Conservation (phyloP, 2,329 filamentous ascomycete genomes). For the Aspergillus pseudoterreus region DNA sequence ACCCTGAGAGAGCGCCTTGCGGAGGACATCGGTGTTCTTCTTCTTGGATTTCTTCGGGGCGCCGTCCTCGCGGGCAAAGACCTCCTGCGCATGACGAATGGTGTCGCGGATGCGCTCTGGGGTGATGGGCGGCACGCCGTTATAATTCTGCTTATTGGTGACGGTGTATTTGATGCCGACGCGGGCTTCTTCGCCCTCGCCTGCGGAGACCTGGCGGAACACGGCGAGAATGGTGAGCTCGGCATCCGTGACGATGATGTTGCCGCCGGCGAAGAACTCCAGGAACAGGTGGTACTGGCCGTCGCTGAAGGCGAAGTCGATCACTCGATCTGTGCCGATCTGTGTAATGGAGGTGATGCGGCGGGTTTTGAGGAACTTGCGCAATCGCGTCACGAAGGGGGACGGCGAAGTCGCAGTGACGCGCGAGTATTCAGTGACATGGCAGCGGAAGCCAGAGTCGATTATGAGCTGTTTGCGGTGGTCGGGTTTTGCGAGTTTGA, state of each 20-base stretch:
- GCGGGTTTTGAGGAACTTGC: slow-evolving; percentile 84
- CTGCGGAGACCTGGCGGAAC: slow-evolving; percentile 73
- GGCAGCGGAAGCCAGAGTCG: slow-evolving; percentile 93
- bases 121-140: slow-evolving; percentile 70
- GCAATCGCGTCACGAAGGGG: slow-evolving; percentile 75
- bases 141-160: slow-evolving; percentile 78
- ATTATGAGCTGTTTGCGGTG: slow-evolving; percentile 85
- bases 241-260: slow-evolving; percentile 85
- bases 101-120: slow-evolving; percentile 67
- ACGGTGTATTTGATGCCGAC: slow-evolving; percentile 75
- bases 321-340: slow-evolving; percentile 87
- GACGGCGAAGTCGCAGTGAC: slow-evolving; percentile 82
- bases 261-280: slow-evolving; percentile 95
- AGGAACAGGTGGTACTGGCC: slow-evolving; percentile 82
- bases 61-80: slow-evolving; percentile 32
- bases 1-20: slow-evolving; percentile 74
- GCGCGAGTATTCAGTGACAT: slow-evolving; percentile 85
- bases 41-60: slow-evolving; percentile 65
- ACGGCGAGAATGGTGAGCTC: slow-evolving; percentile 79
- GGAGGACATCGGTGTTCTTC: slow-evolving; percentile 70
- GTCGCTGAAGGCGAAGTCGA: slow-evolving; percentile 90
- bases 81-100: slow-evolving; percentile 59
- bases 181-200: slow-evolving; percentile 73
- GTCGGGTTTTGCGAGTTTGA: slow-evolving; percentile 91
- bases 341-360: slow-evolving; percentile 77